Conservation (phyloP, 1,284 basidiomycete species). For the Chondrostereum purpureum region DNA sequence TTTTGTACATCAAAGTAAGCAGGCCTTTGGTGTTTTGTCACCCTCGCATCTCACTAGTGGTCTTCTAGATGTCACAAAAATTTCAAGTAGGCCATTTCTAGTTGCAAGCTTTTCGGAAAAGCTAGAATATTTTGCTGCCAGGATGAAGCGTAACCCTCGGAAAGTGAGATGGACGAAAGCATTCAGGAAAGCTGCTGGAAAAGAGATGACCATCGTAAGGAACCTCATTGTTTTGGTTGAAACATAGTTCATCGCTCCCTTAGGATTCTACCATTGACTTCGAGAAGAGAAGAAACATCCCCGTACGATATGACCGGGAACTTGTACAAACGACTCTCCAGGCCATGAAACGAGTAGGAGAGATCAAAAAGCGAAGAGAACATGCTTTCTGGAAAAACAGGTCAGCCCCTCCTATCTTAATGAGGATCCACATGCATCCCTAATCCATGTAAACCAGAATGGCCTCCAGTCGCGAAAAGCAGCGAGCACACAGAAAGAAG, state of each 20-base stretch:
- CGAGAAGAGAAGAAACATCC: constrained; percentile 97
- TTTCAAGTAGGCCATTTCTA: constrained; percentile 69
- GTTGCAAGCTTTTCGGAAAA: too few species aligned
- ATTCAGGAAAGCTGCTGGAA: constrained; percentile 97
- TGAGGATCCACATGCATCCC: background rate
- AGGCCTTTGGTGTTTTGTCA: constrained; percentile 4
- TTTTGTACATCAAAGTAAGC: constrained; percentile 95
- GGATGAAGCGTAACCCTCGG: constrained; percentile 99
- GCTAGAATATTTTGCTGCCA: constrained; percentile 28
- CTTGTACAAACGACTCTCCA: constrained; percentile 91
- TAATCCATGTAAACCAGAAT: constrained; percentile 46
- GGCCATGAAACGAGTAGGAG: constrained; percentile 93
- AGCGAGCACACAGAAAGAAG: constrained; percentile 63
- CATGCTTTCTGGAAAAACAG: constrained; percentile 97
- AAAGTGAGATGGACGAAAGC: constrained; percentile 99
- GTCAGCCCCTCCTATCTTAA: constrained; percentile 31
- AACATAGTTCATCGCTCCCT: constrained; percentile 2
- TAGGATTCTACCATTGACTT: constrained; percentile 99
- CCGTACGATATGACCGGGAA: constrained; percentile 96
- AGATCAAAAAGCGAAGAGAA: constrained; percentile 90
- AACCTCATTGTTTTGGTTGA: constrained; percentile 1
- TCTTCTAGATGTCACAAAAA: constrained; percentile 87
- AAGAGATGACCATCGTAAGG: constrained; percentile 98
- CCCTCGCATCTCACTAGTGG: constrained; percentile 12
- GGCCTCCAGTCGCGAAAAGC: constrained; percentile 70